phyloP scores from a whole-genome alignment of 2,329 filamentous ascomycete species.

The Ceratocystis lukuohia region DNA sequence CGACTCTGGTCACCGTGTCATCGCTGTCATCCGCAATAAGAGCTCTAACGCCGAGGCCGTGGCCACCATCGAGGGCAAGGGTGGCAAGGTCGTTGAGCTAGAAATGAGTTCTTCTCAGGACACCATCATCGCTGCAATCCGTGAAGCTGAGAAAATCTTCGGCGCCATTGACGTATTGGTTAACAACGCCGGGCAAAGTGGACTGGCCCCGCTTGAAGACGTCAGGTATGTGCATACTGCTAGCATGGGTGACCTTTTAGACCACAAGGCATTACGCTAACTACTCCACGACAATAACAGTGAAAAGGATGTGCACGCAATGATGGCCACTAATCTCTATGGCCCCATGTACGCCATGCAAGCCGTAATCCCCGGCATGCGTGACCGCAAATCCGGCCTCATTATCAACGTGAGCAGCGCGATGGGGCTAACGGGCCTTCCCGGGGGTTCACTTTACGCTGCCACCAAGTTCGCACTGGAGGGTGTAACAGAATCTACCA shows the following conservation, averaged over 20 bases:
- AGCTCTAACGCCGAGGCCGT: constrained; percentile 26
- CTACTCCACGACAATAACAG: constrained; percentile 19
- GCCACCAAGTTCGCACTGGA: constrained; percentile 36
- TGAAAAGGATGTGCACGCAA: constrained; percentile 29
- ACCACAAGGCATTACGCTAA: background rate
- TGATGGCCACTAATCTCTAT: constrained; percentile 38
- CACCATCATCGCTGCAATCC: constrained; percentile 27
- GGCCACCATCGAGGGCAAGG: constrained; percentile 23
- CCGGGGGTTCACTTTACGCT: constrained; percentile 30
- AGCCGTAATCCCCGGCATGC: constrained; percentile 35
- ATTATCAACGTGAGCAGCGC: constrained; percentile 36
- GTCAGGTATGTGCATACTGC: constrained; percentile 12
- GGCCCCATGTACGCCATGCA: constrained; percentile 36
- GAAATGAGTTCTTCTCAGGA: constrained; percentile 30
- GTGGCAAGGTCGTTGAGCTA: constrained; percentile 27
- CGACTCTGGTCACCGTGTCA: constrained; percentile 33
- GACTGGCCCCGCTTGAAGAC: constrained; percentile 34
- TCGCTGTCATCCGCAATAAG: constrained; percentile 34
- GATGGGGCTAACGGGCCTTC: constrained; percentile 31
- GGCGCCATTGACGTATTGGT: constrained; percentile 34
- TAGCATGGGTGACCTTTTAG: no score
- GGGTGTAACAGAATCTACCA: constrained; percentile 33
- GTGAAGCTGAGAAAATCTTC: constrained; percentile 29
- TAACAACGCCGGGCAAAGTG: constrained; percentile 35
- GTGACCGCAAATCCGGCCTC: constrained; percentile 29